Evolutionary conservation across 805 yeast genomes (phyloP), one percentile per base, ranked within the genome.

Genomic region (Candida silvicultrix): DNA sequence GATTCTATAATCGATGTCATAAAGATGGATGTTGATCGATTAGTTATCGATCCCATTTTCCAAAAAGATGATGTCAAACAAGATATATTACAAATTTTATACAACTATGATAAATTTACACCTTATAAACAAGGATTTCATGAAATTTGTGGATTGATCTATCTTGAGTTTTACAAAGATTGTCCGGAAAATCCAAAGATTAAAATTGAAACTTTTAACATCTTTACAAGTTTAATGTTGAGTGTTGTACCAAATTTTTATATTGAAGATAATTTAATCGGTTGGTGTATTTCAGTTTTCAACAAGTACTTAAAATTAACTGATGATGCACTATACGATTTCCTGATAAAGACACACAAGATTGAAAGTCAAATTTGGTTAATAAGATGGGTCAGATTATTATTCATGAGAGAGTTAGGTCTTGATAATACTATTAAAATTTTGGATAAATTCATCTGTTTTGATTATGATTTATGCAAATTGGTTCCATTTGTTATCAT

Each of bases 341-440:
- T 66, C 47, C 55, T 76, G 36, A 58, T 68, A 15, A 70, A 68
- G 42, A 71, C 69, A 50, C 62, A 75, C 35, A 65, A 60, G 47
- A 58, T 76, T 6, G 81, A 76, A 48, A 64, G 74, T 7, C 79
- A 73, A 51, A 62, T 76, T 32, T 76, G 81, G 81, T 58, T 74
- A 23, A 76, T 76, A 14, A 56, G 81, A 43, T 76, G 73, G 64
- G 66, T 73, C 4, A 57, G 81, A 19, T 57, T 76, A 14, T 45
- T 75, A 4, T 63, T 76, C 25, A 54, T 71, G 14, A 56, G 81
- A 45, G 81, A 76, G 45, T 46, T 76, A 15, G 78, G 75, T 1
- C 51, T 60, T 43, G 63, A 68, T 23, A 56, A 60, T 18, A 60
- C 70, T 0, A 57, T 64, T 20, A 59, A 58, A 28, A 46, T 73